Evolutionary conservation across 2,329 filamentous ascomycete species (phyloP).

Genomic region (Colletotrichum abscissum): DNA sequence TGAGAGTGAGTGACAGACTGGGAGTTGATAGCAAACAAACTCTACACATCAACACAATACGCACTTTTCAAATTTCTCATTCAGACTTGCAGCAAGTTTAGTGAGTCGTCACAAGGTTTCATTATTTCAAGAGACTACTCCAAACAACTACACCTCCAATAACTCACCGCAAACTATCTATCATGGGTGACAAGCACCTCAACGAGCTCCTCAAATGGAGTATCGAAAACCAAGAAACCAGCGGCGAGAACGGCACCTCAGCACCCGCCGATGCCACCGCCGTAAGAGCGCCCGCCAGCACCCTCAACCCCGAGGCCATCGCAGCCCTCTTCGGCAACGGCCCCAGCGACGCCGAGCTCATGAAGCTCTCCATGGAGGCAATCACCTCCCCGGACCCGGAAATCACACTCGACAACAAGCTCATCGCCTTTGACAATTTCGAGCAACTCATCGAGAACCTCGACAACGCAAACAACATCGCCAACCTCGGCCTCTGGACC

Average conservation of each 20-base stretch:
- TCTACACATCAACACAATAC: conserved; percentile 1
- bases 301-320: conserved; percentile 77
- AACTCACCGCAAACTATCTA: conserved; percentile 11
- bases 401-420: conserved; percentile 77
- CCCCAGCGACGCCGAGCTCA: conserved; percentile 90
- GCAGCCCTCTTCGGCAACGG: conserved; percentile 84
- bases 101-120: background rate
- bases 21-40: conserved; percentile 33
- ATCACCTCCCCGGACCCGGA: conserved; percentile 72
- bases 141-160: background rate
- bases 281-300: conserved; percentile 45
- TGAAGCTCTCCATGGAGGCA: conserved; percentile 85
- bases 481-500: conserved; percentile 81
- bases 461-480: conserved; percentile 97
- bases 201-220: conserved; percentile 86
- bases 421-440: conserved; percentile 93
- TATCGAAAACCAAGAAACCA: conserved; percentile 57
- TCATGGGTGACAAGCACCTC: conserved; percentile 67
- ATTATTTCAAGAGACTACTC: background rate
- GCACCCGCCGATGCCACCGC: conserved; percentile 42
- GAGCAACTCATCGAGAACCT: conserved; percentile 92
- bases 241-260: conserved; percentile 41
- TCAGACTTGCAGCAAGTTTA: background rate
- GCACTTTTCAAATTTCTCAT: background rate
- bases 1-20: conserved; percentile 21